Conservation (phyloP, 345 rosid species). For the Eucalyptus lansdowneana region DNA sequence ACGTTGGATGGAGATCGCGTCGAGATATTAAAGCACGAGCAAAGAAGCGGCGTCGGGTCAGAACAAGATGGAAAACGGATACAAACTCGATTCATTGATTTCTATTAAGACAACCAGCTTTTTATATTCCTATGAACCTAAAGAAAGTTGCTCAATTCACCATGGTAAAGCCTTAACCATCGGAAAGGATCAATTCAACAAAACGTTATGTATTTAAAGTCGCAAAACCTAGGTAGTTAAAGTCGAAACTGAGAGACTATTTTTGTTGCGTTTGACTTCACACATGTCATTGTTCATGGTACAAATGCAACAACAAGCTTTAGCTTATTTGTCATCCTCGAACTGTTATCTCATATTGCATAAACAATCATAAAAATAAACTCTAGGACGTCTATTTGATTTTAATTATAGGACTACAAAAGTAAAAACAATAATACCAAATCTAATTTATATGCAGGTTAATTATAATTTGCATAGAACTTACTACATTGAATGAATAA, state of each 20-base stretch:
- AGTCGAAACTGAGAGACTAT: not conserved
- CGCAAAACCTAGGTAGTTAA: too few relatives aligned
- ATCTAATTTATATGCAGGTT: too few relatives aligned
- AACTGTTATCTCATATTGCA: not conserved
- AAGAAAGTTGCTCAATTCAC: not conserved
- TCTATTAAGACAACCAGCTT: not conserved
- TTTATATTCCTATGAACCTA: not conserved
- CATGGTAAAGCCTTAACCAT: not conserved
- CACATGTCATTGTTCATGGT: not conserved
- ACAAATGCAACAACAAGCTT: not conserved
- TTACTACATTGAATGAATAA: not conserved
- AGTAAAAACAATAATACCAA: too few relatives aligned
- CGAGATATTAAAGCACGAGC: not conserved
- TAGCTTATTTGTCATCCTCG: not conserved
- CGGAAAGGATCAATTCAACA: not conserved
- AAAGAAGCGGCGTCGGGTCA: not conserved
- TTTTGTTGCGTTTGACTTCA: not conserved
- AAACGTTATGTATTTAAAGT: rapidly evolving
- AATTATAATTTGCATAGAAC: not conserved
- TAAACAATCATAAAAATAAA: too few relatives aligned
- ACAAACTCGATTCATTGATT: too few relatives aligned
- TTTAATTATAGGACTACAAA: too few relatives aligned
- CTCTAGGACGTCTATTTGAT: too few relatives aligned
- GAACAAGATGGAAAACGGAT: not conserved
- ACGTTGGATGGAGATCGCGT: not conserved